A percentile compares a stretch with the other conserved stretches of the same genome.
These are phyloP conservation scores for Beauveria sp. DNA, from an alignment of 2,329 filamentous ascomycete genomes.

Conservation along the genomic window DNA sequence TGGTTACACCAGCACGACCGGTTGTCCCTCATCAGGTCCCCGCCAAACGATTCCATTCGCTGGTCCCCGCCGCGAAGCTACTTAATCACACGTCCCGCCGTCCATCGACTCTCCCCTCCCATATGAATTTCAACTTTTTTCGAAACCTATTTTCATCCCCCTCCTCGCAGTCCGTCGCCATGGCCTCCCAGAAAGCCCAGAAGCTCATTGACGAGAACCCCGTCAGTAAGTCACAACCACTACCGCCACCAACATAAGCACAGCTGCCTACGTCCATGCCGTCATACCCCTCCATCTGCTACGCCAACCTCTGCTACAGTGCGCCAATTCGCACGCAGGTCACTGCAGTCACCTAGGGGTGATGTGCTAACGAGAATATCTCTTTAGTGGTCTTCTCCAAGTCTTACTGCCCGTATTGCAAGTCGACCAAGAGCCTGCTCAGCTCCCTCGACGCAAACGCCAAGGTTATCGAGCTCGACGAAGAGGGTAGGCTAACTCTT, in stretches of 20 bases:
- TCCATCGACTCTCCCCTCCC: background rate
- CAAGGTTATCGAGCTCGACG: conserved; percentile 73
- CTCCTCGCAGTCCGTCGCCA: conserved; percentile 54
- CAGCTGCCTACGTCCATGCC: background rate
- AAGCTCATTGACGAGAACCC: conserved; percentile 81
- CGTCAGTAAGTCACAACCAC: conserved; percentile 53
- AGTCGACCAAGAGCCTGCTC: conserved; percentile 67
- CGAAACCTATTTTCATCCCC: conserved; percentile 62
- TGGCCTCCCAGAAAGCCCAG: conserved; percentile 81
- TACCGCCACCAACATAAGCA: background rate
- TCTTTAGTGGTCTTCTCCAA: conserved; percentile 84
- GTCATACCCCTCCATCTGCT: background rate
- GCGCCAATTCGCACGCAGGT: too few relatives aligned
- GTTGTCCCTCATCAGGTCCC: background rate
- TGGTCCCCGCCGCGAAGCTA: background rate
- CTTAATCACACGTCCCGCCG: background rate
- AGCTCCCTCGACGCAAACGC: conserved; percentile 63
- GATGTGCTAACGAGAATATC: background rate
- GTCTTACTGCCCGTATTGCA: conserved; percentile 93
- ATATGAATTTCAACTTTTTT: conserved; percentile 64
- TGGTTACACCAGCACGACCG: background rate
- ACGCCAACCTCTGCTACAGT: background rate
- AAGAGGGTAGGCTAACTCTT: conserved; percentile 57
- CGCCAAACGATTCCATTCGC: background rate
- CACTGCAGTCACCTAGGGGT: background rate